Conservation (phyloP, 2,329 filamentous ascomycete genomes). For the Arthrocladium fulminans region DNA sequence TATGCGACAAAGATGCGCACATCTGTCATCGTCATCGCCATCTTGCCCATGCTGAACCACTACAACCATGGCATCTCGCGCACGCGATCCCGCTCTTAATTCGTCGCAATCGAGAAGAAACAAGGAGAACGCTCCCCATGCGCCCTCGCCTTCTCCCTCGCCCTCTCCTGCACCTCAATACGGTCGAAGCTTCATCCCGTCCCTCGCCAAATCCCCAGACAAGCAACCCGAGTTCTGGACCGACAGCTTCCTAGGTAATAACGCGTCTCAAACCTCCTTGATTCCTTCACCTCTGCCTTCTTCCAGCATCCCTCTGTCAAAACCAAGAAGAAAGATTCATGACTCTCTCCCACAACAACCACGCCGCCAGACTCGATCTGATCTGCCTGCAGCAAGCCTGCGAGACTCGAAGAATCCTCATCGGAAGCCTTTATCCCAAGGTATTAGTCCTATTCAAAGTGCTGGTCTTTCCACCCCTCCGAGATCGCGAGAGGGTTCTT, state of each 20-base stretch:
- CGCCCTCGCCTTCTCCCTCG: background rate
- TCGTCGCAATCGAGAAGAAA: background rate
- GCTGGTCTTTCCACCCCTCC: constrained; percentile 19
- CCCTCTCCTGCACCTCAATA: background rate
- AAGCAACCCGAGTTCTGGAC: constrained; percentile 20
- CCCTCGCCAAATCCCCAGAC: constrained; percentile 6
- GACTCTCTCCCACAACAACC: constrained; percentile 26
- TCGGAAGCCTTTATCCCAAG: constrained; percentile 14
- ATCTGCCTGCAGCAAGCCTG: constrained; percentile 12
- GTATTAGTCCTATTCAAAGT: constrained; percentile 26
- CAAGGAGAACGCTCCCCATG: constrained; percentile 3
- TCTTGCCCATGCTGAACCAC: background rate
- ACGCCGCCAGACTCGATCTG: constrained; percentile 9
- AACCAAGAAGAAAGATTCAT: constrained; percentile 16
- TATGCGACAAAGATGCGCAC: constrained; percentile 8
- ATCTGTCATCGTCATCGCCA: background rate
- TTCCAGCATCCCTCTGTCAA: background rate
- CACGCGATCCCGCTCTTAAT: constrained; percentile 2
- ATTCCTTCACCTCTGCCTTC: constrained; percentile 10
- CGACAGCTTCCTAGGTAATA: constrained; percentile 22
- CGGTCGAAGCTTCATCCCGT: constrained; percentile 3
- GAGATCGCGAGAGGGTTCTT: constrained; percentile 14
- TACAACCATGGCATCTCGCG: constrained; percentile 3
- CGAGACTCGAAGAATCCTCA: background rate
- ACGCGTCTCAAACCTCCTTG: constrained; percentile 19